These are phyloP conservation scores for Mycena sanguinolenta DNA, from an alignment of 768 basidiomycete genomes.

Conservation along the genomic window DNA sequence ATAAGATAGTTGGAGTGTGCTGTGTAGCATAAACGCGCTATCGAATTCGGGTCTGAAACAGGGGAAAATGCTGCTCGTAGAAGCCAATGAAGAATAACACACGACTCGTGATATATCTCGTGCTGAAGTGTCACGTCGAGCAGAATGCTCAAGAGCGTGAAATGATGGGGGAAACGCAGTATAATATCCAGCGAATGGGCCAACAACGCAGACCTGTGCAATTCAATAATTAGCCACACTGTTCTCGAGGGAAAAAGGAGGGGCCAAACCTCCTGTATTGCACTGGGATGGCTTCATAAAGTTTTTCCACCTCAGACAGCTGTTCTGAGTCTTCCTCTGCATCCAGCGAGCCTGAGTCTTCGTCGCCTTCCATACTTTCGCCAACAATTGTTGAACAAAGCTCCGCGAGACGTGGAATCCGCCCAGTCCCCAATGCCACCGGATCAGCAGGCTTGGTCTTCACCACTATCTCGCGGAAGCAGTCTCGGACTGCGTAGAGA, in stretches of 20 bases:
- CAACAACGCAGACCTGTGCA: constrained; percentile 59
- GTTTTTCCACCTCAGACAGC: constrained; percentile 47
- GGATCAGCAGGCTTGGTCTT: constrained; percentile 42
- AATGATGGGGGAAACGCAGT: constrained; percentile 60
- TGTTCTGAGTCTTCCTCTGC: constrained; percentile 44
- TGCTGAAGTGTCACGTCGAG: constrained; percentile 65
- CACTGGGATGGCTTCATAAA: constrained; percentile 68
- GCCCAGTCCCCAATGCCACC: neutral
- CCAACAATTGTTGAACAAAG: constrained; percentile 65
- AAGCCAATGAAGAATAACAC: constrained; percentile 55
- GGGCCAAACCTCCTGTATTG: constrained; percentile 61
- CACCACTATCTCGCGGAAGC: constrained; percentile 65
- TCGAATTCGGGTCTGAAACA: constrained; percentile 33
- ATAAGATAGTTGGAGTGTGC: constrained; percentile 62
- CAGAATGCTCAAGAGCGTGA: constrained; percentile 62
- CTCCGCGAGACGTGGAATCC: constrained; percentile 55
- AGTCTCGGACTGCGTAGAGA: constrained; percentile 66
- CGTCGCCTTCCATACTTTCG: constrained; percentile 52
- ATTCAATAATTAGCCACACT: neutral
- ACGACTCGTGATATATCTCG: constrained; percentile 58
- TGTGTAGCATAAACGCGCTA: constrained; percentile 56
- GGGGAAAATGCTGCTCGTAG: constrained; percentile 55
- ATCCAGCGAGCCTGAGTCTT: constrained; percentile 31
- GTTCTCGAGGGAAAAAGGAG: constrained; percentile 3
- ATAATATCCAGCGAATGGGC: constrained; percentile 67